Percentiles rank a stretch among this genome's conserved stretches.
Conservation (phyloP, 2,329 filamentous ascomycete genomes). For the Pseudocercospora pini-densiflorae region DNA sequence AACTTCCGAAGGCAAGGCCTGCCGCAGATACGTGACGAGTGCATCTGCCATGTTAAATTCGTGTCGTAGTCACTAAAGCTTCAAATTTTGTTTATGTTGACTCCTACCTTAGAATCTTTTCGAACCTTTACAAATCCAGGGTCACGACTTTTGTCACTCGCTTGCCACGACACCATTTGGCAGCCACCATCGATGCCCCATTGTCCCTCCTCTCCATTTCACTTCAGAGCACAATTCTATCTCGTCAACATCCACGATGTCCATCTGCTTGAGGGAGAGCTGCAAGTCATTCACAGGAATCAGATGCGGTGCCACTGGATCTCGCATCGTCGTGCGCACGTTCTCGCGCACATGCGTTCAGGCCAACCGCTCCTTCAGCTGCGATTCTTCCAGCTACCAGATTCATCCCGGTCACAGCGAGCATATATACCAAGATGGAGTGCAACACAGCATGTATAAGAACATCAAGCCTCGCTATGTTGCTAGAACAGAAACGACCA, state of each 20-base stretch:
- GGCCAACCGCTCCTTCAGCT: not conserved
- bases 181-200: not conserved
- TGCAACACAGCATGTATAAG: not conserved
- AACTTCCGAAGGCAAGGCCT: conserved; percentile 48
- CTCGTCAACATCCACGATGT: not conserved
- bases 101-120: not conserved
- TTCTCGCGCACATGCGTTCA: not conserved
- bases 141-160: not conserved
- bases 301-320: not conserved
- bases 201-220: not conserved
- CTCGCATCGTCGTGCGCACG: not conserved
- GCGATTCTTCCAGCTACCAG: not conserved
- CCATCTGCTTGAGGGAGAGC: not conserved
- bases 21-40: conserved; percentile 47
- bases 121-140: not conserved
- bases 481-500: not conserved
- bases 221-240: not conserved
- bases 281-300: not conserved
- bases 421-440: not conserved
- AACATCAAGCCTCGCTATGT: not conserved
- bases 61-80: not conserved
- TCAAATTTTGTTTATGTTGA: not conserved
- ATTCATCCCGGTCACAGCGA: not conserved
- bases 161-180: not conserved
- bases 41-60: conserved; percentile 47